A percentile compares a stretch with the other conserved stretches of the same genome.
Conservation (phyloP, 1,139 yeast species). For the Candida tropicalis region DNA sequence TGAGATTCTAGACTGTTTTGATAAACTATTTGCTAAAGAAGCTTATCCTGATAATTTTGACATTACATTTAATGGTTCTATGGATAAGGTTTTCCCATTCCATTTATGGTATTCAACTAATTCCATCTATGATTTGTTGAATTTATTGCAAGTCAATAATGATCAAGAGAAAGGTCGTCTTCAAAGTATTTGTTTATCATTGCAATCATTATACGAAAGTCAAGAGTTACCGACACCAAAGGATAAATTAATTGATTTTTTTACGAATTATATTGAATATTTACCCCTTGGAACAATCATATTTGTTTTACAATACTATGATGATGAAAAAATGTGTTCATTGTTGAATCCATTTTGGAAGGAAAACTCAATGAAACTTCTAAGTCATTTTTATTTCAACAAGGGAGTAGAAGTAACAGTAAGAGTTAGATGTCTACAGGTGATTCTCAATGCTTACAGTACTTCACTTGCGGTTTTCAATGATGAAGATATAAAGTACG, state of each 20-base stretch:
- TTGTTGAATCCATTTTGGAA: constrained; percentile 58
- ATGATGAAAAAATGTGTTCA: constrained; percentile 54
- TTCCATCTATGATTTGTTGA: constrained; percentile 44
- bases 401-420: constrained; percentile 25
- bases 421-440: constrained; percentile 42
- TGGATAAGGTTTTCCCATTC: constrained; percentile 36
- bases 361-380: constrained; percentile 45
- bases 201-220: constrained; percentile 36
- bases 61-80: constrained; percentile 16
- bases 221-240: constrained; percentile 48
- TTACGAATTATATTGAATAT: constrained; percentile 38
- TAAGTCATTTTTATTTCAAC: constrained; percentile 48
- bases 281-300: constrained; percentile 39
- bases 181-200: constrained; percentile 39
- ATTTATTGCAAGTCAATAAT: constrained; percentile 24
- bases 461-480: constrained; percentile 35
- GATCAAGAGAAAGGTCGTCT: constrained; percentile 38
- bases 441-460: constrained; percentile 46
- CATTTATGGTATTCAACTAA: constrained; percentile 52
- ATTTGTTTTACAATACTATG: constrained; percentile 50
- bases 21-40: constrained; percentile 35
- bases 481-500: constrained; percentile 26
- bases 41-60: constrained; percentile 22
- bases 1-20: constrained; percentile 34
- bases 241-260: constrained; percentile 46